Base-by-base conservation (phyloP, 2,329 filamentous ascomycete genomes). In the Trichoderma endophyticum region DNA sequence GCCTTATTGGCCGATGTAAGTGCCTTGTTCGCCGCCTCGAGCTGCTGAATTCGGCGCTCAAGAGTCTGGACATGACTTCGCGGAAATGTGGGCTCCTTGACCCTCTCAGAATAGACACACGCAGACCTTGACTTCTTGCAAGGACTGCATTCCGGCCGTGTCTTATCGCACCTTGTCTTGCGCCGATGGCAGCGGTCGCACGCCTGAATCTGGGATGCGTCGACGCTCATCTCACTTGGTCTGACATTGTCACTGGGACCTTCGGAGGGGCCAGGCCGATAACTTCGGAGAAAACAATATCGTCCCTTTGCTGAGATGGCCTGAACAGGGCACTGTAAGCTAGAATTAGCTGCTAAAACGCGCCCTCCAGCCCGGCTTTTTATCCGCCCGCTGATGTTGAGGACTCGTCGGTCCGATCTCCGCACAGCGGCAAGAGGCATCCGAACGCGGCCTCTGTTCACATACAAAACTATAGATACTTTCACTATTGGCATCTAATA, bases 91-190 rank as follows among this genome's bases (percentile, higher is more conserved):
- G 78, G 77, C 32, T 80, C 78, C 51, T 78, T 76, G 64, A 79
- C 76, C 34, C 63, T 39, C 63, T 66, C 63, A 15, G 79, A 77
- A 74, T 84, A 82, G 4, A 77, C 74, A 67, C 83, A 84, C 4
- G 74, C 61, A 5, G 77, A 77, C 8, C 76, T 78, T 59, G 79
- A 79, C 56, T 80, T 78, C n/a, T 75, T 74, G 73, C 83, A 84
- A 6, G 79, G 77, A 4, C 77, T 75, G 70, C 83, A 84, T 43
- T 78, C 75, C 3, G 81, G 82, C 6, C 77, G 78, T 26, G 75
- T 72, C 67, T 82, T 83, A 76, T 84, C 82, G 73, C 83, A 84
- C 51, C 79, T 78, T 36, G 81, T 81, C 73, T 84, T 84, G 57
- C 82, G 77, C 43, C 79, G 78, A 73, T 84, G 82, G 73, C 83